These are phyloP conservation scores for Colletotrichum tamarilloi DNA, from an alignment of 2,329 filamentous ascomycete genomes.

Conservation along the genomic window DNA sequence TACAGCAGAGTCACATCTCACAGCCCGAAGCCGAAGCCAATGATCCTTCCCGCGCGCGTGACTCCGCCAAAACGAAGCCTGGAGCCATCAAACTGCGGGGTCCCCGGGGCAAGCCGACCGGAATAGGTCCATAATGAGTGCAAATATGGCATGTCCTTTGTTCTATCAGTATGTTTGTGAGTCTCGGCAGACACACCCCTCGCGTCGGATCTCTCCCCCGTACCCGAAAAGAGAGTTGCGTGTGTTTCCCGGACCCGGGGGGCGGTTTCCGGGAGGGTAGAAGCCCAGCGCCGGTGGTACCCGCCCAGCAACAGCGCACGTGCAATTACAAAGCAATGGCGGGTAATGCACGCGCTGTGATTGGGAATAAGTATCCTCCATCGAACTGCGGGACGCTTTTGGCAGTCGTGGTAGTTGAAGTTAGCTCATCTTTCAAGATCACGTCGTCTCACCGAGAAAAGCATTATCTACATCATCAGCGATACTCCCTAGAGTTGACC, in stretches of 20 bases:
- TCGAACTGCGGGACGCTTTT: neutral
- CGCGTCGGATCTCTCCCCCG: conserved; percentile 19
- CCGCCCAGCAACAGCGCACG: conserved; percentile 10
- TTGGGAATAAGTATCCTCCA: conserved; percentile 19
- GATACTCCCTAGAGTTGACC: no score
- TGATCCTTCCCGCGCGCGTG: neutral
- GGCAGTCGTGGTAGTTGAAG: neutral
- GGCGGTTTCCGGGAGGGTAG: neutral
- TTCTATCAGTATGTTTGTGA: neutral
- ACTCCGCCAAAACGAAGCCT: neutral
- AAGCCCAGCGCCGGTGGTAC: conserved; percentile 15
- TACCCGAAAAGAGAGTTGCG: conserved; percentile 14
- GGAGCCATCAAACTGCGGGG: neutral
- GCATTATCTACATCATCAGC: no score
- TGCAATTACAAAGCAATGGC: conserved; percentile 9
- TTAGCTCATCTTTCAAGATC: neutral
- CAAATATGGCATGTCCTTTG: neutral
- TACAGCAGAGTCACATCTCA: neutral
- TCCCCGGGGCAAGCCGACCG: neutral
- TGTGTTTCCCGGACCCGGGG: neutral
- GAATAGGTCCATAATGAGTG: neutral
- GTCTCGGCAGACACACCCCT: conserved; percentile 9
- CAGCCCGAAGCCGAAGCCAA: neutral
- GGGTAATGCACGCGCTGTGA: conserved; percentile 20
- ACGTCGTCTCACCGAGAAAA: neutral